Evolutionary conservation across 805 yeast genomes (phyloP), one percentile per base, ranked within the genome.

Genomic region (Cyberlindnera americana): DNA sequence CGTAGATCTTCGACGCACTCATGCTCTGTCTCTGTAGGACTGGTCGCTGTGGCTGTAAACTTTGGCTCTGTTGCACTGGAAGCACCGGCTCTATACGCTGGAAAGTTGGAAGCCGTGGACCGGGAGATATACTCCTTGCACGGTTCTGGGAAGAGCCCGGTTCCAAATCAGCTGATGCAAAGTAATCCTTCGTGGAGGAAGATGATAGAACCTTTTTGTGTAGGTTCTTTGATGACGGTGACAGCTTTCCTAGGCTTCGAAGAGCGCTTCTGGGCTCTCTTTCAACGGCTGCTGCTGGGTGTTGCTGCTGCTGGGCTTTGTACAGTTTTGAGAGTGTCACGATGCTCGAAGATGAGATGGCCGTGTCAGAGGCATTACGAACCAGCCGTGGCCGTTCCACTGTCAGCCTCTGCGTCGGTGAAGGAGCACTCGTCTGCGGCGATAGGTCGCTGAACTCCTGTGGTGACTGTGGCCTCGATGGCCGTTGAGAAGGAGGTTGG

Each of bases 281-380:
- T n/a, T 19, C 5, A 9, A 5, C 11, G 25, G 19, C 33, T 18
- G 33, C 14, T 22, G 14, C 14, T 14, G 9, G 23, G 23, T 21
- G 10, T 21, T 33, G 41, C 22, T 45, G 46, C 19, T 45, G 38
- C 33, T 43, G 48, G 23, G 41, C 53, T 18, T 52, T 48, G 35
- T 54, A 51, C 22, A 56, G 21, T 35, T 47, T 53, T 6, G 59
- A 56, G 31, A 56, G 37, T 13, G 59, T 54, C 37, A 51, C 42
- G 6, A 56, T 53, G 33, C 55, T 50, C 11, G 58, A 46, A 6
- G 55, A 37, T 6, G 59, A 54, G 46, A 42, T 14, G 27, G 19
- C 22, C 13, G 15, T 23, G 37, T 28, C n/a, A 42, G 32, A 3
- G 6, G 23, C 23, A 21, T 21, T 21, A 7, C 44, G 22, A 8